Evolutionary conservation across 169 alveolate species (phyloP), one percentile per base, ranked within the genome.

Genomic region (Plasmodium chabaudi): DNA sequence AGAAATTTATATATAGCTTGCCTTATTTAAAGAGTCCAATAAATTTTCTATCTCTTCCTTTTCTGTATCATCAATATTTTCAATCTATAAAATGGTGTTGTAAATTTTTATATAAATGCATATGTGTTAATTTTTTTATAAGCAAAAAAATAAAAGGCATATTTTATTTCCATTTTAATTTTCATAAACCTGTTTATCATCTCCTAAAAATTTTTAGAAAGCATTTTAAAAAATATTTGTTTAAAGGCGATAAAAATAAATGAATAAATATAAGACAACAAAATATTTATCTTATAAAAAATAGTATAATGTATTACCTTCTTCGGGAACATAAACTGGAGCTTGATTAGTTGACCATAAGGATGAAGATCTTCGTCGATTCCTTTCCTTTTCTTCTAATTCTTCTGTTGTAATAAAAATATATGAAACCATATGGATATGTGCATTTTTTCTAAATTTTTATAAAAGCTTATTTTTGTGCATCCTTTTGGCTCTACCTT

Each of bases 11-110:
- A 17, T 7, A 27, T 56, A 42, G 7, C n/a, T 53, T n/a, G 65
- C 88, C 88, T 51, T 77, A 69, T 77, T 77, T 51, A 77, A 69
- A 23, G 88, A 63, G 77, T 77, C 88, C 55, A 77, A 56, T 12
- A 77, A 17, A 64, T 77, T 61, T 64, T 64, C 88, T 34, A 57
- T 64, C 42, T 77, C 88, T 47, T 77, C 88, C 21, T 69, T 53
- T 63, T 77, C 88, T 17, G 25, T 23, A 12, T 77, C 88, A 34
- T 77, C 77, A 44, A 63, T 42, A 4, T 46, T 73, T 19, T 42
- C 25, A 27, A 59, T 19, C 87, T 73, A 63, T 34, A 23, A 42
- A 13, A 65, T 1, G 61, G 12, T 44, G 2, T 27, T 56, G 0
- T 57, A 57, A 34, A 57, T 27, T 13, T 6, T 9, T 19, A 56